Base-by-base conservation (phyloP, 176 grass and related monocot species). In the Raddia guianensis region DNA sequence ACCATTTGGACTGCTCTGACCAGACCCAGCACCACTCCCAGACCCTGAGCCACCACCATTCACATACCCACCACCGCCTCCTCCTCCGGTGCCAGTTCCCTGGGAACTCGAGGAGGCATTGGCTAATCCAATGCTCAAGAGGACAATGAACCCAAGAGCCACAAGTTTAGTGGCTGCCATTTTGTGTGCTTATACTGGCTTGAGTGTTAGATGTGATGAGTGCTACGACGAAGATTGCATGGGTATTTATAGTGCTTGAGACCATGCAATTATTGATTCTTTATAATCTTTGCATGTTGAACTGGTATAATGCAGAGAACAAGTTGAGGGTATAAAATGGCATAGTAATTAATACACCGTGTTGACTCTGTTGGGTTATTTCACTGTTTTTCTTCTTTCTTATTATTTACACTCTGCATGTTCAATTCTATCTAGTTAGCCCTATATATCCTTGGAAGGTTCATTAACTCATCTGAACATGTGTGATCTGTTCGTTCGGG, bases 91-190 rank as follows among this genome's bases (percentile, higher is more conserved):
- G 15, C 81, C 81, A 0, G 15, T 47, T 19, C 86, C 86, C 12
- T 79, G 62, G 8, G 86, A 13, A 61, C 45, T 68, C 1, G 80
- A 68, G 68, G 42, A 52, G 4, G 81, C 80, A 66, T 14, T 84
- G 1, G 68, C 61, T 84, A 88, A 60, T 3, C 61, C 81, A 10
- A 84, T 46, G 75, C 86, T 74, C 8, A 88, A 61, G 15, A 88
- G 81, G 15, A 88, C 75, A 53, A 88, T 43, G 13, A 88, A 78
- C 6, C 60, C 70, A 11, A 84, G 68, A 8, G 81, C 65, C 44
- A 45, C 12, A 21, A 88, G 80, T 46, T 84, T 88, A 47, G 75
- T 88, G 19, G 34, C 20, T 20, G 60, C 61, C 86, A 88, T 88
- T 49, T 67, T 14, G 34, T 71, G 13, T 73, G 42, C 5, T 55